Base-by-base conservation (phyloP, 2,329 filamentous ascomycete genomes). In the Sarocladium kiliense region DNA sequence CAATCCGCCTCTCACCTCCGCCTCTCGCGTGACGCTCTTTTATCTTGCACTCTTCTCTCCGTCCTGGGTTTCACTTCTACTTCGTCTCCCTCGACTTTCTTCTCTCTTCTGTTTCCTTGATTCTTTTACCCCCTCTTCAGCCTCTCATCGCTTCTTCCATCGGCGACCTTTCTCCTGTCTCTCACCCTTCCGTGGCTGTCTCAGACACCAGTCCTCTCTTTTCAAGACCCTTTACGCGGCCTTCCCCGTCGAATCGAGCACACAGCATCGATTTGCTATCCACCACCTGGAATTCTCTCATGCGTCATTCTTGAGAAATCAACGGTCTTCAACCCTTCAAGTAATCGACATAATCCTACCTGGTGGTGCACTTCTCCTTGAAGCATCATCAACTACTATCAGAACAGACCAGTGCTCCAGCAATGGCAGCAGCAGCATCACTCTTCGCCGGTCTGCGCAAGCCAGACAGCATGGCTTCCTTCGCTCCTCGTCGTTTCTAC, bases 151-250 rank as follows among this genome's bases (percentile, higher is more conserved):
- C 41, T 5, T 25, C n/a, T 12, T 25, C 19, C 21, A 11, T 44
- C 6, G 21, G 9, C 41, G n/a, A 6, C n/a, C 7, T 12, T 25
- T 44, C 21, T 18, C 41, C 23, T 10, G 41, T 18, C 41, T 44
- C 21, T 44, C n/a, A 11, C 18, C 18, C 41, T 44, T 25, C 7
- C 23, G 18, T 16, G 36, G 36, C n/a, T 44, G 41, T 44, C 41
- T 44, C n/a, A 44, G 41, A 44, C 41, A 44, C 41, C 41, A 25
- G 41, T 44, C 41, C 41, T 44, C 41, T 44, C 41, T 44, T 25
- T 44, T 47, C 19, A 10, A 47, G 7, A n/a, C 44, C 44, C n/a
- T 30, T 30, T 16, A n/a, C 44, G 25, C 44, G n/a, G 25, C 44
- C 25, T 16, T 44, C 14, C 19, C 3, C 7, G 23, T 23, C 25